Percentiles rank a stretch among this genome's conserved stretches.
These are phyloP conservation scores for Liriodendron chinense DNA, from an alignment of 164 flowering plant genomes.

Conservation along the genomic window DNA sequence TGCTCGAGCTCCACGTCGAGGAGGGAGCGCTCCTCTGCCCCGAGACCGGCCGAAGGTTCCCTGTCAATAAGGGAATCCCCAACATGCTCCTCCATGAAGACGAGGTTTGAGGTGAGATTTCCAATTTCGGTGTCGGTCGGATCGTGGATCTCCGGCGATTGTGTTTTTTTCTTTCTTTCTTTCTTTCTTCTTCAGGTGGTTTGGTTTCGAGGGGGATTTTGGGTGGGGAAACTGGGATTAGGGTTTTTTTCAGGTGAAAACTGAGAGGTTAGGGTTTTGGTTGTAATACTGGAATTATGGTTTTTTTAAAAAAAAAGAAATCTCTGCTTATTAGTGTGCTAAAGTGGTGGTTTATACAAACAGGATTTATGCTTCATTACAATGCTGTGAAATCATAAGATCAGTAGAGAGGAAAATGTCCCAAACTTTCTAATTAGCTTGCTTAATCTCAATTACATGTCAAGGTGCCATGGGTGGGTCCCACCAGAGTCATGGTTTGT, in stretches of 20 bases:
- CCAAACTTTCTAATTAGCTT: too few species aligned
- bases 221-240: not conserved
- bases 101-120: constrained; percentile 42
- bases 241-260: not conserved
- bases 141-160: not conserved
- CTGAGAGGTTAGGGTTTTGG: not conserved
- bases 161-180: not conserved
- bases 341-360: not conserved
- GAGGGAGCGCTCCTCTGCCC: constrained; percentile 87
- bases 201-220: not conserved
- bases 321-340: not conserved
- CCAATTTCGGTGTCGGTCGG: not conserved
- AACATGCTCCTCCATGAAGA: constrained; percentile 97
- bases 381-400: not conserved
- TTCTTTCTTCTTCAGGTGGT: not conserved
- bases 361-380: not conserved
- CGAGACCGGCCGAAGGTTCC: constrained; percentile 71
- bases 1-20: constrained; percentile 68
- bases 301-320: not conserved
- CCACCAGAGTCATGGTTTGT: too few species aligned
- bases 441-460: too few species aligned
- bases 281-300: not conserved
- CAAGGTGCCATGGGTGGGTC: too few species aligned
- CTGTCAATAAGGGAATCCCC: constrained; percentile 83
- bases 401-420: not conserved